Evolutionary conservation across 2,329 filamentous ascomycete species (phyloP).

Genomic region (Blumeriella jaapii): DNA sequence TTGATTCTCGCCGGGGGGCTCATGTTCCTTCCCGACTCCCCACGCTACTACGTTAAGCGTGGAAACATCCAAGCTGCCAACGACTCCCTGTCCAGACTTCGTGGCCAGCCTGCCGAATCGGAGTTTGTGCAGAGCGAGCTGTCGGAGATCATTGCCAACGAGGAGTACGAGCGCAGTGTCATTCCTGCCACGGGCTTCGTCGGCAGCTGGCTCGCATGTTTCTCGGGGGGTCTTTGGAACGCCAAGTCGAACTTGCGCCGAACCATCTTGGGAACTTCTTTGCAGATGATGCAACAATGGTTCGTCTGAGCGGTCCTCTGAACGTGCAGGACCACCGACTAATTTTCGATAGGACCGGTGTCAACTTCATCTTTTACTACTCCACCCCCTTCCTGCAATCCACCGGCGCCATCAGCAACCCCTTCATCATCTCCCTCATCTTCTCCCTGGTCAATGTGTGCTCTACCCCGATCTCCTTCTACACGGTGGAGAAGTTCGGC

Average conservation of each 20-base stretch:
- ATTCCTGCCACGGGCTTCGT: constrained; percentile 56
- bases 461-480: constrained; percentile 83
- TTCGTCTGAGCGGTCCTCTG: neutral
- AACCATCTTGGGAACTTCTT: constrained; percentile 58
- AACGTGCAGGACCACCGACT: neutral
- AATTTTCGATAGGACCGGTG: constrained; percentile 37
- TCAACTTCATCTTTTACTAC: constrained; percentile 90
- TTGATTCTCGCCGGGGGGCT: constrained; percentile 63
- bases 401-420: constrained; percentile 62
- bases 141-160: constrained; percentile 78
- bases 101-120: constrained; percentile 62
- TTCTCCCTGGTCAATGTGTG: constrained; percentile 80
- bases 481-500: constrained; percentile 68
- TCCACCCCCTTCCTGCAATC: constrained; percentile 76
- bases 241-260: constrained; percentile 58
- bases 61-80: constrained; percentile 56
- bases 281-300: constrained; percentile 73
- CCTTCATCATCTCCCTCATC: constrained; percentile 74
- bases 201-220: constrained; percentile 57
- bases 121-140: constrained; percentile 69
- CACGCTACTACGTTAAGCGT: constrained; percentile 75
- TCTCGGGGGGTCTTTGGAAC: constrained; percentile 50
- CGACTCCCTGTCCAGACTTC: constrained; percentile 50
- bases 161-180: constrained; percentile 67
- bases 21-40: constrained; percentile 70